Conservation (phyloP, 495 filamentous ascomycete species). For the Aspergillus baeticus region DNA sequence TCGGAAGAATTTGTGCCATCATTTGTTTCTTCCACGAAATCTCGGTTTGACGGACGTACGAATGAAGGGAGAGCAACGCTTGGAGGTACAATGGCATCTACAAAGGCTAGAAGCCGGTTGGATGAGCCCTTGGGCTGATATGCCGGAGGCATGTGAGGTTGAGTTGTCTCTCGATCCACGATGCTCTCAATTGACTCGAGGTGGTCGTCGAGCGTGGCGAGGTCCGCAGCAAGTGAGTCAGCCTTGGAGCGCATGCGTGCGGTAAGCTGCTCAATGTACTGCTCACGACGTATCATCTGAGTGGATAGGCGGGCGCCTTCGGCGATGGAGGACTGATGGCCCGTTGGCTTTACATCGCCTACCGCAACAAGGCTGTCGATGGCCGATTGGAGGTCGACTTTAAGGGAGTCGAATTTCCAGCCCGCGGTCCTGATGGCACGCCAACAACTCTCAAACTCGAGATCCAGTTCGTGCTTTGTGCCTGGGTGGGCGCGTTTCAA, state of each 20-base stretch:
- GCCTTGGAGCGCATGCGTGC: conserved; percentile 37
- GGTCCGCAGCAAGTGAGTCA: conserved; percentile 33
- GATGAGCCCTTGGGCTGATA: not conserved
- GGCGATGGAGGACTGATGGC: conserved; percentile 15
- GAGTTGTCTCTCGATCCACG: conserved; percentile 21
- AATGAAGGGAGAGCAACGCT: conserved; percentile 5
- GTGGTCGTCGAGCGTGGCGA: conserved; percentile 43
- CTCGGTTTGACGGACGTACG: not conserved
- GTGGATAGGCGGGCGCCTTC: conserved; percentile 34
- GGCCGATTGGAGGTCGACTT: conserved; percentile 41
- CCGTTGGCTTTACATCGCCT: conserved; percentile 12
- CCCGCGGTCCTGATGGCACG: conserved; percentile 33
- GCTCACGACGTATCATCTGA: conserved; percentile 34
- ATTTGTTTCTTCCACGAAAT: not conserved
- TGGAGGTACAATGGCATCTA: conserved; percentile 9
- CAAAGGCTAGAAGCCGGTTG: conserved; percentile 4
- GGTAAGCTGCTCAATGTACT: conserved; percentile 39
- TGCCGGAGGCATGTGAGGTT: conserved; percentile 9
- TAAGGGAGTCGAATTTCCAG: conserved; percentile 40
- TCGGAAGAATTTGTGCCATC: not conserved
- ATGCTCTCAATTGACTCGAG: conserved; percentile 40
- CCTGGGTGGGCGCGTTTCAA: conserved; percentile 34
- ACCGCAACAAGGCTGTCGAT: conserved; percentile 38
- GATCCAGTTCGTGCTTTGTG: conserved; percentile 36
- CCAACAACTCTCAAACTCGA: conserved; percentile 43